A percentile compares a stretch with the other conserved stretches of the same genome.
These are phyloP conservation scores for Entomortierella beljakovae DNA, from an alignment of 192 early-diverging fungal genomes.

Conservation along the genomic window DNA sequence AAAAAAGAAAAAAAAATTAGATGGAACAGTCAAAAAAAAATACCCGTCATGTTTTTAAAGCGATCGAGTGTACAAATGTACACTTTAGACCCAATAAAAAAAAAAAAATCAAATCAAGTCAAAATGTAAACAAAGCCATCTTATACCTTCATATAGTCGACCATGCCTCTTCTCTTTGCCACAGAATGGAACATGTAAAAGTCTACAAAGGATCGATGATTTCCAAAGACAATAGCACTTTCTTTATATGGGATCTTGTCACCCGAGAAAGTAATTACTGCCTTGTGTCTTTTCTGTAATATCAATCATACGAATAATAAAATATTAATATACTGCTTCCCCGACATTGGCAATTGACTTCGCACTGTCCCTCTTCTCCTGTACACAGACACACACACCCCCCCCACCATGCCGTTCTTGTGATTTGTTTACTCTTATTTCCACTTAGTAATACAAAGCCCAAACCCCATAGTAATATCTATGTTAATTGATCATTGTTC, in stretches of 20 bases:
- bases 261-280: conserved; percentile 68
- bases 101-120: background rate
- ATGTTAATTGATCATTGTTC: background rate
- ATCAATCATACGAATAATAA: background rate
- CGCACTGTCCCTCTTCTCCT: background rate
- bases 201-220: conserved; percentile 67
- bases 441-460: background rate
- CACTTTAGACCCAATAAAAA: background rate
- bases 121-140: background rate
- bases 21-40: background rate
- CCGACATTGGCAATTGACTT: background rate
- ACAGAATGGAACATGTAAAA: conserved; percentile 69
- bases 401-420: background rate
- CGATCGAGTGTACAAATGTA: background rate
- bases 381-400: background rate
- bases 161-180: conserved; percentile 62
- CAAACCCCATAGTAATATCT: background rate
- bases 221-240: conserved; percentile 66
- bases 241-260: conserved; percentile 60
- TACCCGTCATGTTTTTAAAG: background rate
- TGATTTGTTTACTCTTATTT: background rate
- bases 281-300: conserved; percentile 55
- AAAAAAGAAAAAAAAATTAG: background rate
- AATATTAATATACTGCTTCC: background rate
- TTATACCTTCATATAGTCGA: conserved; percentile 63